Conservation (phyloP, 1,139 yeast genomes). For the Geotrichum histeridarum region DNA sequence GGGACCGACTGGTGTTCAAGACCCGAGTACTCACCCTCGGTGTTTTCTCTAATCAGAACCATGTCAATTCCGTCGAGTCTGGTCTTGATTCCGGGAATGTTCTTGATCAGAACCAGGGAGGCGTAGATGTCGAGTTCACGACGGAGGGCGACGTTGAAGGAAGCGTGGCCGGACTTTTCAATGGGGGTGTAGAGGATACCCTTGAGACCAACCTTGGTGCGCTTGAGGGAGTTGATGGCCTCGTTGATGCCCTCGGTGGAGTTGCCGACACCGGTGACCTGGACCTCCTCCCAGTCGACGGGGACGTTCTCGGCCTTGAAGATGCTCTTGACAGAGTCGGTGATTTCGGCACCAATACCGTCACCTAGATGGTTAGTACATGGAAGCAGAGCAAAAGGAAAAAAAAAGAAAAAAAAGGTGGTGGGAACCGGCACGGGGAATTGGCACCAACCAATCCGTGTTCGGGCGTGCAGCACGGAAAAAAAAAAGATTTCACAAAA, state of each 20-base stretch:
- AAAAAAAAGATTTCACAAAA: neutral
- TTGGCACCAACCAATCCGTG: neutral
- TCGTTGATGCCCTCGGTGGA: constrained; percentile 63
- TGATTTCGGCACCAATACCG: constrained; percentile 95
- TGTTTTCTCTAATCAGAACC: constrained; percentile 93
- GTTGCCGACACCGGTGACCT: constrained; percentile 71
- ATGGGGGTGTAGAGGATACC: constrained; percentile 93
- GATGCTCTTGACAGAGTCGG: constrained; percentile 87
- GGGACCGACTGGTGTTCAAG: constrained; percentile 96
- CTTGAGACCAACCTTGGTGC: constrained; percentile 95
- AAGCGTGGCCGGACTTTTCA: constrained; percentile 64
- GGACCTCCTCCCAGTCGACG: constrained; percentile 88
- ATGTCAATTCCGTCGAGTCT: constrained; percentile 84
- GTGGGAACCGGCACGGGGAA: neutral
- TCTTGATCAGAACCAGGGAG: constrained; percentile 85
- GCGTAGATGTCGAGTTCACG: constrained; percentile 95
- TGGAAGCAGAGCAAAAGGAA: constrained; percentile 2
- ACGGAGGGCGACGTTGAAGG: constrained; percentile 93
- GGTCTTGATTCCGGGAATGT: constrained; percentile 90
- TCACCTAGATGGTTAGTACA: constrained; percentile 45
- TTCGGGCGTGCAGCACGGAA: neutral
- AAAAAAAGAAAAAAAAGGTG: neutral
- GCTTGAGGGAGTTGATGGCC: constrained; percentile 86
- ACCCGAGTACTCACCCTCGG: constrained; percentile 98
- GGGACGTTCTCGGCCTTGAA: constrained; percentile 84